Conservation (phyloP, 257 asterid genomes). For the Solanum bukasovii region DNA sequence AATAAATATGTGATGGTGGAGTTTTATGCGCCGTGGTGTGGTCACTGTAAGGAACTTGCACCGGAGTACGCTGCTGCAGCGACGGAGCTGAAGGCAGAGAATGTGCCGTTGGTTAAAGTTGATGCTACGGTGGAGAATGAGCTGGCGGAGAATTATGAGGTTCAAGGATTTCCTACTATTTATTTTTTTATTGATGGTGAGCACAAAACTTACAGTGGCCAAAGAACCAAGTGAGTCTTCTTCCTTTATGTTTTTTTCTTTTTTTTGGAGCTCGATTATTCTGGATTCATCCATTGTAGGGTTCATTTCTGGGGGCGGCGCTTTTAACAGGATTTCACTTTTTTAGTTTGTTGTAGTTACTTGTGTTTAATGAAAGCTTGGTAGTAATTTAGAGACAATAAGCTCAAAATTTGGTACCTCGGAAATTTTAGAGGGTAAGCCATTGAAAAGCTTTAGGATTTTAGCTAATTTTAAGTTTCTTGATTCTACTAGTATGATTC, state of each 20-base stretch:
- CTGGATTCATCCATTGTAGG: not conserved
- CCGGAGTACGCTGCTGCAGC: conserved; percentile 95
- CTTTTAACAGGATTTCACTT: not conserved
- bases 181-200: conserved; percentile 74
- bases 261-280: not conserved
- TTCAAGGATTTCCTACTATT: conserved; percentile 79
- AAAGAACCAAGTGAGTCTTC: conserved; percentile 57
- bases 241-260: not conserved
- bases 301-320: not conserved
- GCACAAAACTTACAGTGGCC: conserved; percentile 63
- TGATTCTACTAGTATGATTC: not conserved
- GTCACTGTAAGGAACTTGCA: conserved; percentile 71
- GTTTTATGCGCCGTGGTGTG: conserved; percentile 97
- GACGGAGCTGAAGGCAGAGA: conserved; percentile 64
- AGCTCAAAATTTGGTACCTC: not conserved
- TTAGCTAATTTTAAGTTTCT: not conserved
- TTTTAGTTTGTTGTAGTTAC: not conserved
- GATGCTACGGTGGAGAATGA: conserved; percentile 73
- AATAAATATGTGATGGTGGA: conserved; percentile 84
- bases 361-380: not conserved
- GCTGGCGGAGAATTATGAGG: conserved; percentile 68
- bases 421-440: not conserved
- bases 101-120: conserved; percentile 65
- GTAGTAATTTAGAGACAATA: not conserved
- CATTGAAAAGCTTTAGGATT: not conserved